Evolutionary conservation across 2,329 filamentous ascomycete species (phyloP).

Genomic region (Juglanconis juglandina): DNA sequence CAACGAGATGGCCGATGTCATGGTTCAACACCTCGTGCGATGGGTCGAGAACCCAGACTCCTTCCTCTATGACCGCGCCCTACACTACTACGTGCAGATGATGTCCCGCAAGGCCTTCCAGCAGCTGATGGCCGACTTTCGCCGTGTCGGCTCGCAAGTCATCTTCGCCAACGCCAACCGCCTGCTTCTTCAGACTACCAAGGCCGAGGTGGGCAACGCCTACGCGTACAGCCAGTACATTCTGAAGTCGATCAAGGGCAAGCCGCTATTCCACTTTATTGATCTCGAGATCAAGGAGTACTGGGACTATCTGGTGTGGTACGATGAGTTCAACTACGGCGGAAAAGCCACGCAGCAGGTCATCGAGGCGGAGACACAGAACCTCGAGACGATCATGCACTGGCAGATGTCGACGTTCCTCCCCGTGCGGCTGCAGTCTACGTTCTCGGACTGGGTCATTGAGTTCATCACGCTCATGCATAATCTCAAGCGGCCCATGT

Average conservation of each 20-base stretch:
- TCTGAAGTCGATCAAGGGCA: conserved; percentile 92
- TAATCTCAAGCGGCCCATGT: conserved; percentile 66
- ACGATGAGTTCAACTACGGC: conserved; percentile 98
- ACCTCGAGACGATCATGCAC: conserved; percentile 90
- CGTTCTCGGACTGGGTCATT: conserved; percentile 89
- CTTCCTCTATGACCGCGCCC: conserved; percentile 87
- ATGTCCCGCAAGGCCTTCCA: conserved; percentile 97
- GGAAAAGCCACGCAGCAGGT: conserved; percentile 87
- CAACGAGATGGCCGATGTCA: conserved; percentile 91
- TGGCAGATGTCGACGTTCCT: conserved; percentile 96
- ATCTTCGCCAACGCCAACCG: conserved; percentile 92
- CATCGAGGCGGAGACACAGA: conserved; percentile 67
- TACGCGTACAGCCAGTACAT: conserved; percentile 98
- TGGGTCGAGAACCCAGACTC: conserved; percentile 95
- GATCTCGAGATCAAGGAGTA: conserved; percentile 98
- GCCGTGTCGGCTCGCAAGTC: conserved; percentile 88
- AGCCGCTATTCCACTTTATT: conserved; percentile 94
- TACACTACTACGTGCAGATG: conserved; percentile 98
- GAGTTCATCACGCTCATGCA: conserved; percentile 97
- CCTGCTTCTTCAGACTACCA: conserved; percentile 89
- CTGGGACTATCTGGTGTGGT: conserved; percentile 99
- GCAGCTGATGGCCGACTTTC: conserved; percentile 95
- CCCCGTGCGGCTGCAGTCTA: conserved; percentile 72
- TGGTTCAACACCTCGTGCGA: conserved; percentile 94
- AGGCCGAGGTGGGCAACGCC: conserved; percentile 93